Base-by-base conservation (phyloP, 192 early-diverging fungal genomes). In the Phlyctochytrium bullatum region DNA sequence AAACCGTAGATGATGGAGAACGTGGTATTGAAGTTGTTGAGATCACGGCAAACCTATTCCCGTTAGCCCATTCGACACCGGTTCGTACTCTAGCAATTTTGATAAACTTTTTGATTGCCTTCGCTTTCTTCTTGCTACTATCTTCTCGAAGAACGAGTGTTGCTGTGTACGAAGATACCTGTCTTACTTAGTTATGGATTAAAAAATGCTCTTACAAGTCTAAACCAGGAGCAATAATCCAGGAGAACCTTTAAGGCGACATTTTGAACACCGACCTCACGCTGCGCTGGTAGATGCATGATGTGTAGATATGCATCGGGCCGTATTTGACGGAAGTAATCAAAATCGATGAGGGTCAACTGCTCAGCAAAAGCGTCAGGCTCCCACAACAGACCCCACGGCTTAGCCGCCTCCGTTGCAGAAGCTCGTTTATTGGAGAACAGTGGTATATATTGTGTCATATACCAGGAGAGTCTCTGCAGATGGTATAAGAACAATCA, bases 391-490 rank as follows among this genome's bases (percentile, higher is more conserved):
- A 77, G 59, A 3, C 70, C 74, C 78, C 75, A 80, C 1, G 79
- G 73, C 52, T 74, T 75, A 23, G 67, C 59, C 23, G 67, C 60
- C 52, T 79, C 76, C 2, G 65, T 10, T 29, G 53, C 27, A 27
- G 63, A 51, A 3, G 67, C 62, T 25, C 69, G 62, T 34, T 78
- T 73, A 4, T 60, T 57, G 17, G 64, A 59, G 62, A 85, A 85
- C 24, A 73, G 64, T 1, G 80, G 78, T 25, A 85, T 76, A 66
- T 83, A 85, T 36, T 78, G 80, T 2, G 66, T 71, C 52, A 81
- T 85, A 67, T 77, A 85, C 80, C 80, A 85, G 0, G 75, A 72
- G 29, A 85, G 66, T 33, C 80, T 61, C 80, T 84, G 69, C 61
- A 59, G 28, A 24, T 56, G 50, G 25, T 56, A 50, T 24, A 57